Percentiles rank a stretch among this genome's conserved stretches.
phyloP scores from a whole-genome alignment of 352 stramenopile genomes.

The Achlya hypogyna region DNA sequence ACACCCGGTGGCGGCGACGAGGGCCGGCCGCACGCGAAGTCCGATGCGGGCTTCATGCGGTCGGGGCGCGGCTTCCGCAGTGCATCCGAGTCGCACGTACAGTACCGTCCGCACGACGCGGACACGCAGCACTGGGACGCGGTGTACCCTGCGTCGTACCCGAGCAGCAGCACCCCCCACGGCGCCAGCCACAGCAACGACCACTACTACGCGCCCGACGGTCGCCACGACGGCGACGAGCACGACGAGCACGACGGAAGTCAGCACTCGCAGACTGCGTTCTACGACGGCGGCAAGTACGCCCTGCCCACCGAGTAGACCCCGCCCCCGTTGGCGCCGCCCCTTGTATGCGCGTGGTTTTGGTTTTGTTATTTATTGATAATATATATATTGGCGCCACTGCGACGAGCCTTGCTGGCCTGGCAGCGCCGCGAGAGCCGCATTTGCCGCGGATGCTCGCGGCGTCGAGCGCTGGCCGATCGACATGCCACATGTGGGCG shows the following conservation, averaged over 20 bases:
- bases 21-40: not conserved
- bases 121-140: not conserved
- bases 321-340: not conserved
- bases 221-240: not conserved
- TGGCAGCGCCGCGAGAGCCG: too few species aligned
- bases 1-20: not conserved
- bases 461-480: too few species aligned
- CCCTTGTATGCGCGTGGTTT: not conserved
- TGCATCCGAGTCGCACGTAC: conserved; percentile 7
- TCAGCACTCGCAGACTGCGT: too few species aligned
- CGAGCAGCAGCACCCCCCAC: conserved; percentile 2
- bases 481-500: not conserved
- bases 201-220: not conserved
- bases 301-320: not conserved
- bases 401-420: too few species aligned
- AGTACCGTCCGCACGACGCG: not conserved
- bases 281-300: not conserved
- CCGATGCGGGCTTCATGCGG: not conserved
- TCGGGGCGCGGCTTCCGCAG: conserved; percentile 4
- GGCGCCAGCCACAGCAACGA: not conserved
- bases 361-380: conserved; percentile 13
- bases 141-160: not conserved
- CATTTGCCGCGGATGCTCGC: too few species aligned
- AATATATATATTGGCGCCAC: conserved; percentile 9
- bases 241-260: not conserved